A percentile compares a stretch with the other conserved stretches of the same genome.
These are phyloP conservation scores for Plenodomus lindquistii DNA, from an alignment of 2,329 filamentous ascomycete species.

Conservation along the genomic window DNA sequence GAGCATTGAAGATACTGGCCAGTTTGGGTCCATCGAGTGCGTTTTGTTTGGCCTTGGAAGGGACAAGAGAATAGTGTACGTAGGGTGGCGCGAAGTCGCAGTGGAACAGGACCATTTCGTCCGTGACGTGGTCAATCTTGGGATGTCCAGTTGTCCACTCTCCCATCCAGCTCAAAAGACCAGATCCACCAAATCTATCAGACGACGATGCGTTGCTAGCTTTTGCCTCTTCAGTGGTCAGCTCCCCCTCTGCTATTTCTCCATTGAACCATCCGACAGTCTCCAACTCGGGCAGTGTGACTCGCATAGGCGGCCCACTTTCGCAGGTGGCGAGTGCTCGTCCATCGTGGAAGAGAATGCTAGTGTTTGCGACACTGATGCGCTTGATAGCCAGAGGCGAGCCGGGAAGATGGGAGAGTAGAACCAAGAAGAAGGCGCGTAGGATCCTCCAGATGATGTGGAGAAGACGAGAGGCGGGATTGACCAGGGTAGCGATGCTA, in stretches of 20 bases:
- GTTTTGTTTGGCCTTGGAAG: slow-evolving; percentile 27
- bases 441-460: slow-evolving; percentile 58
- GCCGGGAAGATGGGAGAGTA: slow-evolving; percentile 62
- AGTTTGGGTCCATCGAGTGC: neutral
- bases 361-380: slow-evolving; percentile 73
- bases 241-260: slow-evolving; percentile 57
- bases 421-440: slow-evolving; percentile 60
- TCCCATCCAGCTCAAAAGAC: slow-evolving; percentile 64
- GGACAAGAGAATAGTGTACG: slow-evolving; percentile 67
- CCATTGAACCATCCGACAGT: slow-evolving; percentile 75
- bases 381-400: slow-evolving; percentile 63
- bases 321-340: slow-evolving; percentile 71
- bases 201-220: slow-evolving; percentile 10
- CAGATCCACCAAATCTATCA: slow-evolving; percentile 57
- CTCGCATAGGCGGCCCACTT: slow-evolving; percentile 69
- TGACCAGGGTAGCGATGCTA: slow-evolving; percentile 68
- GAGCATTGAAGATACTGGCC: slow-evolving; percentile 51
- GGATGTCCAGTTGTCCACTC: slow-evolving; percentile 75
- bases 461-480: slow-evolving; percentile 58
- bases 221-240: slow-evolving; percentile 25
- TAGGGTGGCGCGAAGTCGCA: slow-evolving; percentile 68
- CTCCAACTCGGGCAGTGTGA: slow-evolving; percentile 65
- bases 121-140: slow-evolving; percentile 65
- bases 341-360: slow-evolving; percentile 68
- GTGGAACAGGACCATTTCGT: slow-evolving; percentile 70